These are phyloP conservation scores for Sclerotinia nivalis DNA, from an alignment of 2,329 filamentous ascomycete genomes.

Conservation along the genomic window DNA sequence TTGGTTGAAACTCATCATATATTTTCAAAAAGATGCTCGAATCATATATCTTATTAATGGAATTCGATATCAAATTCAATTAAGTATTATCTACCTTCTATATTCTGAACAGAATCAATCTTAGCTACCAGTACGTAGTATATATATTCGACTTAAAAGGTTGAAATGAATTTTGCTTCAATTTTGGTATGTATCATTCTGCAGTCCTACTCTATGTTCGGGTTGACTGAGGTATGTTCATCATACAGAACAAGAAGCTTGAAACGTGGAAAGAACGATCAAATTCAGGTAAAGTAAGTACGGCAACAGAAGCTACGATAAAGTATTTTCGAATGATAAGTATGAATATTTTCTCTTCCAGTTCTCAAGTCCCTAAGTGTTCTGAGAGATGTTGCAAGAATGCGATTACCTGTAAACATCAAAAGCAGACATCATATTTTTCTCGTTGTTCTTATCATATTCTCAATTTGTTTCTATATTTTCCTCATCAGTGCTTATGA, in stretches of 20 bases:
- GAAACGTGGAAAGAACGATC: constrained; percentile 9
- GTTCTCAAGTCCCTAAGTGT: not conserved
- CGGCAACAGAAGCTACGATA: not conserved
- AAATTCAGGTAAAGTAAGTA: not conserved
- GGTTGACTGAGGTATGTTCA: not conserved
- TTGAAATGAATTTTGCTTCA: too few relatives aligned
- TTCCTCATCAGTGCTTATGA: not conserved
- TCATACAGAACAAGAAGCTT: too few relatives aligned
- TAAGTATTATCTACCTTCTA: too few relatives aligned
- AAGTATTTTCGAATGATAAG: too few relatives aligned
- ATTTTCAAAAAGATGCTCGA: too few relatives aligned
- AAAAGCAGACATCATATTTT: not conserved
- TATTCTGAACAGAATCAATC: too few relatives aligned
- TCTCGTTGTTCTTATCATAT: not conserved
- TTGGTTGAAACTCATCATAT: too few relatives aligned
- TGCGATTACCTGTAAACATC: not conserved
- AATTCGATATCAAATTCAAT: too few relatives aligned
- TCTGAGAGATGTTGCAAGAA: not conserved
- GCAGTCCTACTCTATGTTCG: not conserved
- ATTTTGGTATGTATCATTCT: too few relatives aligned
- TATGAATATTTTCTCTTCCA: not conserved
- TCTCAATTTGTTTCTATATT: constrained; percentile 1
- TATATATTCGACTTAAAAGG: too few relatives aligned
- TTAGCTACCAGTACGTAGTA: too few relatives aligned
- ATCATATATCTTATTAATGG: too few relatives aligned